These are phyloP conservation scores for Ballota nigra DNA, from an alignment of 257 asterid species.

Conservation along the genomic window DNA sequence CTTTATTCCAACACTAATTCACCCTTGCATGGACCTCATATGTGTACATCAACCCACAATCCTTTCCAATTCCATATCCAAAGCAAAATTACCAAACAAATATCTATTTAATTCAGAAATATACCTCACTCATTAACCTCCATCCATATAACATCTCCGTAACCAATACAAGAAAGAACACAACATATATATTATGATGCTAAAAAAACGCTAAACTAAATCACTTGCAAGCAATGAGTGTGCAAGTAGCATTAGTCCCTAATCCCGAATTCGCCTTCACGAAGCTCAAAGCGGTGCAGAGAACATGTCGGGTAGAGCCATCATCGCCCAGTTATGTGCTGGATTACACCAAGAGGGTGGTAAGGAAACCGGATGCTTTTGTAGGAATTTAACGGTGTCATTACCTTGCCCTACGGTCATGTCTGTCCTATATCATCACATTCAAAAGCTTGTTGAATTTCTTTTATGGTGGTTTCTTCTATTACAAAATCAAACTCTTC, in stretches of 20 bases:
- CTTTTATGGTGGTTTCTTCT: conserved; percentile 39
- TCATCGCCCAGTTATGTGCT: conserved; percentile 55
- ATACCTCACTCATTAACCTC: conserved; percentile 6
- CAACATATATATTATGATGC: conserved; percentile 13
- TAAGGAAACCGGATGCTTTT: conserved; percentile 65
- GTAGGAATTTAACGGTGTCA: conserved; percentile 78
- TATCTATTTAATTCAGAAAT: conserved; percentile 3
- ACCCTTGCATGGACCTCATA: not conserved
- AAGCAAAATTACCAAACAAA: not conserved
- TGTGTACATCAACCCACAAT: not conserved
- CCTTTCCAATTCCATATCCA: not conserved
- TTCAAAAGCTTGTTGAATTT: conserved; percentile 39
- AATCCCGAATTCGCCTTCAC: conserved; percentile 76
- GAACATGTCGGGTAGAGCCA: conserved; percentile 64
- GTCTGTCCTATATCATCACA: conserved; percentile 83
- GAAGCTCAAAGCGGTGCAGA: conserved; percentile 66
- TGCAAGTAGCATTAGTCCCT: conserved; percentile 49
- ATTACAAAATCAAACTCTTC: conserved; percentile 26
- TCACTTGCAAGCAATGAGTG: conserved; percentile 65
- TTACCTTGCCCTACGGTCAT: conserved; percentile 50
- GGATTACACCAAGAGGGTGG: conserved; percentile 56
- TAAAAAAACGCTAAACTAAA: not conserved
- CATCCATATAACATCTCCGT: not conserved
- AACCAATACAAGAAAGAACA: not conserved
- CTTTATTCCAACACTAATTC: not conserved